A percentile compares a stretch with the other conserved stretches of the same genome.
phyloP scores from a whole-genome alignment of 2,329 filamentous ascomycete genomes.

The Colletotrichum cordylinicola region DNA sequence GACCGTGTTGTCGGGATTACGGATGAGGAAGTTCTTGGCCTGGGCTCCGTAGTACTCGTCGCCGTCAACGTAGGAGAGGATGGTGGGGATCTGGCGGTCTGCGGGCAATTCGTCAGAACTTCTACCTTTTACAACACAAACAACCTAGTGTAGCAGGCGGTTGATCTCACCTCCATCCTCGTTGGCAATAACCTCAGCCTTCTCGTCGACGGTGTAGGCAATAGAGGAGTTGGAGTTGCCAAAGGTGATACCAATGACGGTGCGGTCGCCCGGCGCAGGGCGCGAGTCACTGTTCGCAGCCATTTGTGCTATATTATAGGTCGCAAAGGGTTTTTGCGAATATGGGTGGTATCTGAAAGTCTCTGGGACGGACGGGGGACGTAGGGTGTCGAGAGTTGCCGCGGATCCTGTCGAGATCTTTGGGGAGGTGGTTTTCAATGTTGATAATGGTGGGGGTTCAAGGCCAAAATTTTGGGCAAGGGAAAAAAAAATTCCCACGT shows the following conservation, averaged over 20 bases:
- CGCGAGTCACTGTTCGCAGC: conserved; percentile 50
- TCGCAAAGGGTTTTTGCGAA: neutral
- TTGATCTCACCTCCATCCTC: conserved; percentile 78
- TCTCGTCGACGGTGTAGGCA: conserved; percentile 90
- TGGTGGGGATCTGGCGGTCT: conserved; percentile 97
- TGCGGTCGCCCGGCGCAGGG: conserved; percentile 61
- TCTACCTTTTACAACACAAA: neutral
- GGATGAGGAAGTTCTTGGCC: conserved; percentile 90
- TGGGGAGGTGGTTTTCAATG: conserved; percentile 9
- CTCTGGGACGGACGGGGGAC: neutral
- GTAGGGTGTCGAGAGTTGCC: neutral
- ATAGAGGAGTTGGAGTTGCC: conserved; percentile 99
- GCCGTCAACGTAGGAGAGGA: conserved; percentile 92
- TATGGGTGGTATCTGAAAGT: neutral
- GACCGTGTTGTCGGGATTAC: conserved; percentile 92
- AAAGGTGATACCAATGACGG: conserved; percentile 94
- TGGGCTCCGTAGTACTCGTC: conserved; percentile 97
- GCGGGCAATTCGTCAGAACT: conserved; percentile 21
- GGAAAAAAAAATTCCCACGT: conserved; percentile 19
- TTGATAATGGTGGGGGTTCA: conserved; percentile 23
- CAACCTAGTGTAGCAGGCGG: conserved; percentile 44
- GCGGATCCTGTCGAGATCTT: conserved; percentile 5
- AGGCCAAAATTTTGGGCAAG: conserved; percentile 15
- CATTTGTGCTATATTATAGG: conserved; percentile 38
- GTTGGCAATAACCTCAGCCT: conserved; percentile 97